phyloP scores from a whole-genome alignment of 495 filamentous ascomycete species.

The Halenospora varia region DNA sequence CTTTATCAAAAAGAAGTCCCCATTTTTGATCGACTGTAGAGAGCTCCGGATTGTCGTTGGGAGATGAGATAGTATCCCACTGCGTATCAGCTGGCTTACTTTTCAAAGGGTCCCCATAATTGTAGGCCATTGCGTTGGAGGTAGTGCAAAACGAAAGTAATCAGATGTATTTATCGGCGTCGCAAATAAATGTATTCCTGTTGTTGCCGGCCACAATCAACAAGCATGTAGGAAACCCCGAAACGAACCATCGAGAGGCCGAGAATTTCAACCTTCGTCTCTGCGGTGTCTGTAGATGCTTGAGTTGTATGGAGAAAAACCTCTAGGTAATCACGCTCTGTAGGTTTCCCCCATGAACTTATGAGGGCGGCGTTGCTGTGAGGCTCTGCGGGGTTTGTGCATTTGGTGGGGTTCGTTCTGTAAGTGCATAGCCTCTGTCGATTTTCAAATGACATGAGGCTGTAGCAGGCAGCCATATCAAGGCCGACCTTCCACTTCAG shows the following conservation, averaged over 20 bases:
- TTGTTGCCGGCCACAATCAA: neutral
- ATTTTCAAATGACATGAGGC: too few relatives aligned
- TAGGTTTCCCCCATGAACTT: neutral
- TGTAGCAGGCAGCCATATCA: too few relatives aligned
- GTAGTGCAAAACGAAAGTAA: neutral
- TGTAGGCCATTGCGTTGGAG: neutral
- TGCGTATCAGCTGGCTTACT: neutral
- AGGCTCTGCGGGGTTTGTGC: neutral
- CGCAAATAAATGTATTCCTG: neutral
- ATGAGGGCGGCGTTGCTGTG: neutral
- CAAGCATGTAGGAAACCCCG: neutral
- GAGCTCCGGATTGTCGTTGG: slow-evolving; percentile 4
- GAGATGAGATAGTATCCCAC: neutral
- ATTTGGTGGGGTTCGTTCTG: neutral
- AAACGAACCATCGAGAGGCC: neutral
- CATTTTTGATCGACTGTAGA: slow-evolving; percentile 47
- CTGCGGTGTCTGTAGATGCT: neutral
- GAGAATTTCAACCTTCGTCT: neutral
- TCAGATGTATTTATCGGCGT: neutral
- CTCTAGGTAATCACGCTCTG: neutral
- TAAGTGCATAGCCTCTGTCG: too few relatives aligned
- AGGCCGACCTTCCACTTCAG: too few relatives aligned
- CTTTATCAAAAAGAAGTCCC: slow-evolving; percentile 69
- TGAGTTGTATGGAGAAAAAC: neutral
- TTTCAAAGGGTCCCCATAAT: neutral